Conservation (phyloP, 192 early-diverging fungal species). For the Backusella macrospora region DNA sequence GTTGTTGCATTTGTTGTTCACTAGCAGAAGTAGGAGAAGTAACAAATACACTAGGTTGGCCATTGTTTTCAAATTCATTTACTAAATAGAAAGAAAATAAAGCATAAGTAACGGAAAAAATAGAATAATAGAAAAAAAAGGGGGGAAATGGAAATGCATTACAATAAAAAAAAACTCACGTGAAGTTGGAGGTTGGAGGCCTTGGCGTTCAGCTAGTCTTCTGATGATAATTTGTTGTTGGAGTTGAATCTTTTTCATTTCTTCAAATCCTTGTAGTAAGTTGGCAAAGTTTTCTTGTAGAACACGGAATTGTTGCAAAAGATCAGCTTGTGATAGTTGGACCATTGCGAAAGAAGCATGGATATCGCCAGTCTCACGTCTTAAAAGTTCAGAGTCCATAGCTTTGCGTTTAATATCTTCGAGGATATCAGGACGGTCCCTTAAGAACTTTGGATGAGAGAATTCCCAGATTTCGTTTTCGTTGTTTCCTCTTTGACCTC, state of each 20-base stretch:
- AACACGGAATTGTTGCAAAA: constrained; percentile 53
- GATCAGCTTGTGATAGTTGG: constrained; percentile 62
- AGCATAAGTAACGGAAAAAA: background rate
- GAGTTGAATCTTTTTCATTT: constrained; percentile 16
- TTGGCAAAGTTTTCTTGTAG: constrained; percentile 26
- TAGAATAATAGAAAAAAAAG: background rate
- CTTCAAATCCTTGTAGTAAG: constrained; percentile 17
- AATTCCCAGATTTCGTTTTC: constrained; percentile 78
- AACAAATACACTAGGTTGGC: background rate
- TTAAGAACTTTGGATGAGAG: constrained; percentile 63
- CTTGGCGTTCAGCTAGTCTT: constrained; percentile 17
- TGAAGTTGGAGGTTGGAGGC: background rate
- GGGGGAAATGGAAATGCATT: too few species aligned
- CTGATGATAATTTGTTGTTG: constrained; percentile 22
- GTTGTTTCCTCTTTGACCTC: constrained; percentile 59
- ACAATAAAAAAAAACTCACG: background rate
- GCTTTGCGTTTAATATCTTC: constrained; percentile 79
- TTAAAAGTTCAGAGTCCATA: constrained; percentile 64
- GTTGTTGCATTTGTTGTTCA: constrained; percentile 2
- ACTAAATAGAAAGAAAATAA: constrained; percentile 27
- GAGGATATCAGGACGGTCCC: constrained; percentile 59
- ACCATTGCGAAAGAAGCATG: constrained; percentile 63
- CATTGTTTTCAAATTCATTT: constrained; percentile 1
- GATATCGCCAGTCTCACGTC: constrained; percentile 66
- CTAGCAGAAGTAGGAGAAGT: background rate